Conservation (phyloP, 2,329 filamentous ascomycete genomes). For the Tolypocladium cylindrosporum region DNA sequence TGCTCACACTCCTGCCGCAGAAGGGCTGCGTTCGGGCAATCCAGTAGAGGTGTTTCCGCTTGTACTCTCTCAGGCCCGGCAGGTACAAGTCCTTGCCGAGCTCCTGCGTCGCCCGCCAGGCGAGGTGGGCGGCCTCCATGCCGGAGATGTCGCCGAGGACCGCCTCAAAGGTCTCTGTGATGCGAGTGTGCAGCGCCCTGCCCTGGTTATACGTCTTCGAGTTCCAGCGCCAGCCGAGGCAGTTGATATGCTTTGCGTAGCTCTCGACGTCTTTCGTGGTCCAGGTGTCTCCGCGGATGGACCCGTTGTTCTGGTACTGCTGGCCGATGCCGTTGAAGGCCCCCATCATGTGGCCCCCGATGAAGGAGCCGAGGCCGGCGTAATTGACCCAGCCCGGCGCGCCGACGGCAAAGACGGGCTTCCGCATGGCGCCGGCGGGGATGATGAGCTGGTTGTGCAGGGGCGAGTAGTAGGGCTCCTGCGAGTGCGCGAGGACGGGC, state of each 20-base stretch:
- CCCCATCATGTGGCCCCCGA: slow-evolving; percentile 6
- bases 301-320: slow-evolving; percentile 35
- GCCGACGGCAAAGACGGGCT: slow-evolving; percentile 2
- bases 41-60: slow-evolving; percentile 47
- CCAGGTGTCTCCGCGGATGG: slow-evolving; percentile 44
- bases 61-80: slow-evolving; percentile 41
- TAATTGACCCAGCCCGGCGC: slow-evolving; percentile 7
- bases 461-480: slow-evolving; percentile 1
- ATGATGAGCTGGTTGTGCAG: slow-evolving; percentile 8
- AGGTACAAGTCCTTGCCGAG: slow-evolving; percentile 18
- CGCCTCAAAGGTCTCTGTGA: neutral
- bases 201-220: neutral
- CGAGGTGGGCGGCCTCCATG: slow-evolving; percentile 42
- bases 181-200: no score
- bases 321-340: slow-evolving; percentile 6
- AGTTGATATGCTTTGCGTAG: neutral
- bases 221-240: slow-evolving; percentile 2
- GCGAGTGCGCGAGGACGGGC: slow-evolving; percentile 2
- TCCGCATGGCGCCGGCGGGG: slow-evolving; percentile 6
- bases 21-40: slow-evolving; percentile 46
- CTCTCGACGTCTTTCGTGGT: neutral
- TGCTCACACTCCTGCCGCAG: slow-evolving; percentile 23
- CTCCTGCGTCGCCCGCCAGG: slow-evolving; percentile 34
- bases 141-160: slow-evolving; percentile 20
- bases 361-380: slow-evolving; percentile 5